Base-by-base conservation (phyloP, 2,329 filamentous ascomycete genomes). In the Colletotrichum sp. region DNA sequence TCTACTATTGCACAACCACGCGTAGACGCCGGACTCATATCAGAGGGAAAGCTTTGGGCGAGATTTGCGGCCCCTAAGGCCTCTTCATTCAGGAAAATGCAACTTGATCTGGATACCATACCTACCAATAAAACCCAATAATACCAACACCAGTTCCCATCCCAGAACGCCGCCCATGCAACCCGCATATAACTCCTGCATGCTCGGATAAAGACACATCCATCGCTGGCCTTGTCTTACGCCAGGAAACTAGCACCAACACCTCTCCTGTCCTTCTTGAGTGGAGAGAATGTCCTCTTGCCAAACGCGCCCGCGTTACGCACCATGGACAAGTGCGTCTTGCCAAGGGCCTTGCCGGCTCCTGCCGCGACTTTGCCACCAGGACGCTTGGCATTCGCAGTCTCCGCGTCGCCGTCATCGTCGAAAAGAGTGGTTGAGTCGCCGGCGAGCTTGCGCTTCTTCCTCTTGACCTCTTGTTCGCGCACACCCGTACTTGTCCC, bases 371-470 rank as follows among this genome's bases (percentile, higher is more conserved):
- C 68, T 76, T 85, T 86, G 16, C 80, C 75, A 72, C 80, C 75
- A 72, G 81, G 79, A 61, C 81, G 80, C 75, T 83, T 80, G 18
- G 77, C 69, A 68, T 76, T 74, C 8, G 66, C 33, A 63, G 68
- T 57, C 38, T 64, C 62, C 18, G 33, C 84, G 73, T 90, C 90
- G 13, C 82, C 90, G 7, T 87, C 88, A 11, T 93, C 93, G 6
- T 92, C 92, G 11, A 96, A 95, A 8, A 97, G 81, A 5, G 91
- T 94, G 62, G 89, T 90, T 27, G 88, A 87, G 27, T 84, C 85
- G 6, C 92, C 91, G 2, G 94, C 86, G 7, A 95, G 84, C 83
- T 95, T 96, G 75, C 93, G 90, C 86, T 93, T 95, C 87, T 93
- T 95, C 80, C 90, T 92, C 82, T 87, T 90, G 8, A 82, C 84